Conservation (phyloP, 306 rosid species). For the Neltuma alba region DNA sequence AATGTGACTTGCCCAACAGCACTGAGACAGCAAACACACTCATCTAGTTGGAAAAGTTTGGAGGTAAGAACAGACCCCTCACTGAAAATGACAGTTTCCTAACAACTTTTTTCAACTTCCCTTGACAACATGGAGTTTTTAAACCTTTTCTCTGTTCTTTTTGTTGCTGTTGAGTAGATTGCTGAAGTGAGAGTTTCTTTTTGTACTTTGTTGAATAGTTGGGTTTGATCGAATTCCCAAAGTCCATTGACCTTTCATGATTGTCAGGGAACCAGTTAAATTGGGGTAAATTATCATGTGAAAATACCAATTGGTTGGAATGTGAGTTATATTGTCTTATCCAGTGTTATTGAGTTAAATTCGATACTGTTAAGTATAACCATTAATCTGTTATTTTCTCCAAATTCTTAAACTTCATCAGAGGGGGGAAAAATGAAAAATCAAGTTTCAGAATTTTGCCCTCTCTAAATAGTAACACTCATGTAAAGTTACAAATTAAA, state of each 20-base stretch:
- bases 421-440: neutral
- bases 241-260: conserved; percentile 37
- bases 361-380: no score
- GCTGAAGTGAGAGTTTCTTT: conserved; percentile 2
- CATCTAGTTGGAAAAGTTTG: conserved; percentile 22
- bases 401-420: neutral
- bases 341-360: neutral
- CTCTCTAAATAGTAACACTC: neutral
- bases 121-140: conserved; percentile 30
- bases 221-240: conserved; percentile 35
- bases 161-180: conserved; percentile 38
- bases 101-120: conserved; percentile 42
- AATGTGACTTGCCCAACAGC: conserved; percentile 38
- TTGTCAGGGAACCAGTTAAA: conserved; percentile 34
- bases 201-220: conserved; percentile 37
- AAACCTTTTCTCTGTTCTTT: conserved; percentile 28
- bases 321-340: neutral
- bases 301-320: conserved; percentile 34
- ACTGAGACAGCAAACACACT: conserved; percentile 24
- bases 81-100: conserved; percentile 61
- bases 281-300: conserved; percentile 23
- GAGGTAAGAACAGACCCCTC: conserved; percentile 19
- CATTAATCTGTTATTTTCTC: neutral
- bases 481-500: neutral
- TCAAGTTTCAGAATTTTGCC: neutral